Evolutionary conservation across 768 basidiomycete species (phyloP).

Genomic region (Sarcodon aspratus): DNA sequence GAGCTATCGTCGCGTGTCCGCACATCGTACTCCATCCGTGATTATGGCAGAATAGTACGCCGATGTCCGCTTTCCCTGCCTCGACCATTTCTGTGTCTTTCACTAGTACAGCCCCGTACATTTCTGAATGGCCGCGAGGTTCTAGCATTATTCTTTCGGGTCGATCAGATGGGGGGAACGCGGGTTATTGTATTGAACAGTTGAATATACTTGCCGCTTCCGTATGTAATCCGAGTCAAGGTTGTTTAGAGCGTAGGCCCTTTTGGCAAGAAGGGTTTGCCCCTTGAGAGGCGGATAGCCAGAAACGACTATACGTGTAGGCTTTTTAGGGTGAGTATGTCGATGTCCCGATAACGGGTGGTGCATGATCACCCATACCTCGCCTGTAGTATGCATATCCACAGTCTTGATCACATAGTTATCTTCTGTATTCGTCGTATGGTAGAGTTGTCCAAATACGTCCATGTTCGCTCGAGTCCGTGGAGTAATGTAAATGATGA

Average conservation of each 20-base stretch:
- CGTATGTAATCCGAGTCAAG: constrained; percentile 18
- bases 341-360: not conserved
- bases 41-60: constrained; percentile 31
- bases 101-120: constrained; percentile 29
- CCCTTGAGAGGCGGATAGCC: constrained; percentile 24
- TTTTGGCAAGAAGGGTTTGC: constrained; percentile 22
- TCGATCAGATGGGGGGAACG: not conserved
- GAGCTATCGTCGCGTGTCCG: constrained; percentile 28
- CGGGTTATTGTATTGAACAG: not conserved
- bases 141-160: constrained; percentile 23
- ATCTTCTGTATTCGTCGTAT: no score
- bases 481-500: not conserved
- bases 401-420: constrained; percentile 15
- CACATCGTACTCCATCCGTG: constrained; percentile 34
- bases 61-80: constrained; percentile 24
- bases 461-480: no score
- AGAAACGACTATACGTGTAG: constrained; percentile 24
- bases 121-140: constrained; percentile 26
- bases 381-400: constrained; percentile 28
- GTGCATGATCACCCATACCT: constrained; percentile 14
- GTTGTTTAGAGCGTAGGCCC: constrained; percentile 18
- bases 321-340: constrained; percentile 11
- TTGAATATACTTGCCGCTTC: constrained; percentile 6
- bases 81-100: constrained; percentile 22
- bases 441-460: no score